Base-by-base conservation (phyloP, 1,284 basidiomycete species). In the Naganishia albida region DNA sequence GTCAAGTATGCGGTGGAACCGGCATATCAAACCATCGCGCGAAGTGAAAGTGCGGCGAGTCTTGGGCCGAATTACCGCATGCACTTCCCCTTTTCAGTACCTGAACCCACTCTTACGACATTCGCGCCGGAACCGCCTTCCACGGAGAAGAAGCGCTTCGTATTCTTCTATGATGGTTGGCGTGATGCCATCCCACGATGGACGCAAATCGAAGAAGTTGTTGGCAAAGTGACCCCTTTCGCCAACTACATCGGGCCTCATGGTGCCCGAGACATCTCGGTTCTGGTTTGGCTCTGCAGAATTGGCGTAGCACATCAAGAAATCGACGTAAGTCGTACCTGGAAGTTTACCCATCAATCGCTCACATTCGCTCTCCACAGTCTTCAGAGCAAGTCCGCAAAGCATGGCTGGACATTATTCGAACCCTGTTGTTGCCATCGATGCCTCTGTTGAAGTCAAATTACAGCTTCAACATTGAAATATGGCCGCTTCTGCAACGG, bases 151-250 rank as follows among this genome's bases (percentile, higher is more conserved):
- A 15, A 68, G 70, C 46, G 70, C 72, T 93, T 89, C 72, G 85
- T 90, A 10, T 97, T 92, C 82, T 97, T 96, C 83, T 95, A 88
- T 77, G 86, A 91, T 1, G 81, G 86, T 56, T 96, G 93, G 93
- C 76, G 78, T 16, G 85, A 89, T 54, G 82, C 84, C 46, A 79
- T 93, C 40, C 90, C 90, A 15, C 72, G 85, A 28, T 89, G 88
- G 73, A 80, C 81, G 1, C 81, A 82, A 0, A 73, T 85, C 57
- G 86, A 88, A 51, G 90, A 94, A 71, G 76, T 93, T 28, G 69
- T 80, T 16, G 56, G 56, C 13, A 72, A 74, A 50, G 81, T 84
- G 63, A 83, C 88, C 72, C 83, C 91, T 30, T 80, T 91, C 62
- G 83, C 93, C n/a, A 82, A 82, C 59, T 88, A 91, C 71, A 81